Conservation (phyloP, 345 rosid genomes). For the Eutrema heterophyllum region DNA sequence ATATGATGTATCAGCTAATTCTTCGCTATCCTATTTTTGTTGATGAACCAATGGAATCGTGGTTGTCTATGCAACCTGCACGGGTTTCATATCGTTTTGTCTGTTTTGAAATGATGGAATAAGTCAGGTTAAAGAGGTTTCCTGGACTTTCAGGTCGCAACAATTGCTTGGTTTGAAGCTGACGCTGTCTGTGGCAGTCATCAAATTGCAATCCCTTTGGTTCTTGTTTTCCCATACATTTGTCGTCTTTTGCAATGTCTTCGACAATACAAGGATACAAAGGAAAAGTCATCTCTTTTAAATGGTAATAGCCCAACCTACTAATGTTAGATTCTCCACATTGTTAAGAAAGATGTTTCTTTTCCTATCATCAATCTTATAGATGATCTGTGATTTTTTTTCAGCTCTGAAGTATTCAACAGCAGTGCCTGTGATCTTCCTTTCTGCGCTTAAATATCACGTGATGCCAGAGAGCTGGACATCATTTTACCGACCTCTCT, state of each 20-base stretch:
- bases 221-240: conserved; percentile 84
- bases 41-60: neutral
- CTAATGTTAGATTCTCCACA: neutral
- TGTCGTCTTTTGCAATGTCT: conserved; percentile 90
- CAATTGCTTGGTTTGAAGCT: conserved; percentile 99
- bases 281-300: conserved; percentile 72
- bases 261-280: conserved; percentile 86
- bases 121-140: conserved; percentile 10
- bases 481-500: conserved; percentile 74
- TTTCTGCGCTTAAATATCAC: conserved; percentile 93
- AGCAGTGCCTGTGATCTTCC: conserved; percentile 92
- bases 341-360: neutral
- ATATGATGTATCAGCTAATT: neutral
- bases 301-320: conserved; percentile 49
- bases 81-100: neutral
- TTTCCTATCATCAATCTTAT: neutral
- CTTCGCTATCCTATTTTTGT: neutral
- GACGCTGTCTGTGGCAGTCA: conserved; percentile 97
- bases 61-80: neutral
- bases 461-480: conserved; percentile 77
- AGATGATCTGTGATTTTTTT: conserved; percentile 27
- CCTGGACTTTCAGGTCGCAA: conserved; percentile 67
- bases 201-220: conserved; percentile 79
- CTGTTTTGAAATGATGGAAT: neutral
- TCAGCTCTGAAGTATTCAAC: conserved; percentile 97